A percentile compares a stretch with the other conserved stretches of the same genome.
phyloP scores from a whole-genome alignment of 257 asterid species.

The Datura wrightii region DNA sequence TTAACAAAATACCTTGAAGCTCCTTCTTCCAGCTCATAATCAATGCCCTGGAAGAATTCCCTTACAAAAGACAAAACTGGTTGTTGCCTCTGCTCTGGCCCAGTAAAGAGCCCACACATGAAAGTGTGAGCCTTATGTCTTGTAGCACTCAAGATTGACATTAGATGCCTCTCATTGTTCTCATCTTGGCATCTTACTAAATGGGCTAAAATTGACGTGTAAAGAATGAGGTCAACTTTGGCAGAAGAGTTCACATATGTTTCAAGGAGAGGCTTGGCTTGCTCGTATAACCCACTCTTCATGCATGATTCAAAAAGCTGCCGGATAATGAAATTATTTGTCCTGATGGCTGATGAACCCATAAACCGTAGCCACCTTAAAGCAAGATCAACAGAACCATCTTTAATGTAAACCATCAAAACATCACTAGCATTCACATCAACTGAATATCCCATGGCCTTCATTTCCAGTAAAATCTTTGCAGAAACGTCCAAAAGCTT shows the following conservation, averaged over 20 bases:
- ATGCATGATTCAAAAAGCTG: conserved; percentile 95
- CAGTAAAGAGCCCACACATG: conserved; percentile 91
- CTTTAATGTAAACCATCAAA: conserved; percentile 89
- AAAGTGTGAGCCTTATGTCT: conserved; percentile 87
- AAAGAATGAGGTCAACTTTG: conserved; percentile 87
- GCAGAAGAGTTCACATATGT: conserved; percentile 79
- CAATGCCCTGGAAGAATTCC: conserved; percentile 86
- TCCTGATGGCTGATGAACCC: conserved; percentile 91
- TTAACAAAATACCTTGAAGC: conserved; percentile 89
- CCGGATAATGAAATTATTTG: conserved; percentile 92
- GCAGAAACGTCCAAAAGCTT: conserved; percentile 98
- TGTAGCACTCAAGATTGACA: conserved; percentile 89
- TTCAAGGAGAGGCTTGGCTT: conserved; percentile 93
- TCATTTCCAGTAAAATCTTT: conserved; percentile 94
- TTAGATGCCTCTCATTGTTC: conserved; percentile 80
- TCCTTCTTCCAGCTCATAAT: conserved; percentile 91
- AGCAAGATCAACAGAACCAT: conserved; percentile 89
- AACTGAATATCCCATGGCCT: conserved; percentile 92
- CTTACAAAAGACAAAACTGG: conserved; percentile 88
- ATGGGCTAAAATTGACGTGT: conserved; percentile 91
- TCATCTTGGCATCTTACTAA: conserved; percentile 95
- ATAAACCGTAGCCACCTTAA: conserved; percentile 93
- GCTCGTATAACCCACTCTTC: conserved; percentile 84
- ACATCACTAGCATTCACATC: conserved; percentile 98
- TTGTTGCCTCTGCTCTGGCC: conserved; percentile 86